Percentiles rank a stretch among this genome's conserved stretches.
Evolutionary conservation across 257 asterid genomes (phyloP).

Genomic region (Leptodermis oblonga): DNA sequence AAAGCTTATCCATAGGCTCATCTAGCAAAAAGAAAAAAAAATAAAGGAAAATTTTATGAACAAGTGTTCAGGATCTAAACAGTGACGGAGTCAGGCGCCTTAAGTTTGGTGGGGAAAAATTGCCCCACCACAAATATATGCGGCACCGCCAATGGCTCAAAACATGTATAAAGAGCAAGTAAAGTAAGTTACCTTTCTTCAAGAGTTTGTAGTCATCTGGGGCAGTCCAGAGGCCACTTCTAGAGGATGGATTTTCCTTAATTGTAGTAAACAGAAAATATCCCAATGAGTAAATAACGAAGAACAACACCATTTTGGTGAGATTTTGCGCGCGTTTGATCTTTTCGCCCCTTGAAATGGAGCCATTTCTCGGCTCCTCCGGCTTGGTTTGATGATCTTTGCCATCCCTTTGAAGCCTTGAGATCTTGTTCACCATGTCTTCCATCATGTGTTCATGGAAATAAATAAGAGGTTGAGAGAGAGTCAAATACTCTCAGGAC

Average conservation of each 20-base stretch:
- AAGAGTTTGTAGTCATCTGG: not conserved
- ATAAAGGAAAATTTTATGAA: not conserved
- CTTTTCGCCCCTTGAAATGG: not conserved
- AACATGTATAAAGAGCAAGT: too few species aligned
- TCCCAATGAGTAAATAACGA: not conserved
- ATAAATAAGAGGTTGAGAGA: not conserved
- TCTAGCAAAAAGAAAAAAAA: not conserved
- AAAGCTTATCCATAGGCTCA: slow-evolving; percentile 40
- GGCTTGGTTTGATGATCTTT: not conserved
- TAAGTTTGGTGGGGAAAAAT: too few species aligned
- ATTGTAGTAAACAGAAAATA: not conserved
- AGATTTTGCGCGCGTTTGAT: not conserved
- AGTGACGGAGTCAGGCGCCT: too few species aligned
- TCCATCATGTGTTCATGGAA: not conserved
- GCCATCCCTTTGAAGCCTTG: not conserved
- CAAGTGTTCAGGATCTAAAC: not conserved
- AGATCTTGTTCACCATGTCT: not conserved
- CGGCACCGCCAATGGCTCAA: too few species aligned
- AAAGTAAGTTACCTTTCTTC: not conserved
- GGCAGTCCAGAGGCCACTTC: not conserved
- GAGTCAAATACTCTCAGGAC: too few species aligned
- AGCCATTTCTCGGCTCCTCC: not conserved
- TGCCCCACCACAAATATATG: too few species aligned
- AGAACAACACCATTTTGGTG: not conserved
- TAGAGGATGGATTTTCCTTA: not conserved